phyloP scores from a whole-genome alignment of 2,329 filamentous ascomycete genomes.

The Xylaria sp. region DNA sequence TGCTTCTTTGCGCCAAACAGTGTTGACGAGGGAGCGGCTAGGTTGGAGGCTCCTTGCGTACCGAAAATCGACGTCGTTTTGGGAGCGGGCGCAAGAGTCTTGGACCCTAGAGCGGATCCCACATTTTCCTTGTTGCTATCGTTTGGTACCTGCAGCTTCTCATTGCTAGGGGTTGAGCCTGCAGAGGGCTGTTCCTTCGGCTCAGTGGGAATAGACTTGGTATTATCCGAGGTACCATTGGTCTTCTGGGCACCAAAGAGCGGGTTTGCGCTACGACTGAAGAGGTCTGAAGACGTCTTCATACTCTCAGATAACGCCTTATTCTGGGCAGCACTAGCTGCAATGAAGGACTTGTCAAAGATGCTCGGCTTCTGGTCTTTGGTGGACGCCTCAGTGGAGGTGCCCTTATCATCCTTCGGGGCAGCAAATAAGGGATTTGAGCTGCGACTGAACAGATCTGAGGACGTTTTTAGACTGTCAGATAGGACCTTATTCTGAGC shows the following conservation, averaged over 20 bases:
- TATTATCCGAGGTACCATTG: slow-evolving; percentile 44
- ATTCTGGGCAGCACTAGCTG: slow-evolving; percentile 34
- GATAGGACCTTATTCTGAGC: slow-evolving; percentile 37
- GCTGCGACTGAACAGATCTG: slow-evolving; percentile 42
- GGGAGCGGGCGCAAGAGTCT: slow-evolving; percentile 47
- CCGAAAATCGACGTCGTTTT: slow-evolving; percentile 51
- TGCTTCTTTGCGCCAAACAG: slow-evolving; percentile 44
- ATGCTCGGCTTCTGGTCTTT: slow-evolving; percentile 26
- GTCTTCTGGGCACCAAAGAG: slow-evolving; percentile 38
- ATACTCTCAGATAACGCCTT: slow-evolving; percentile 36
- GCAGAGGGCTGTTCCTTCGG: slow-evolving; percentile 44
- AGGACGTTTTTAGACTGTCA: slow-evolving; percentile 35
- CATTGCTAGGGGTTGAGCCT: slow-evolving; percentile 10
- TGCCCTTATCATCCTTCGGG: slow-evolving; percentile 31
- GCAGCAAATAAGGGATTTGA: slow-evolving; percentile 36
- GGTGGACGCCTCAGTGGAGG: neutral
- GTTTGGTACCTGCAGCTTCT: slow-evolving; percentile 3
- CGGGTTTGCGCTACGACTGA: slow-evolving; percentile 42
- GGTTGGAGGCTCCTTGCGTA: slow-evolving; percentile 56
- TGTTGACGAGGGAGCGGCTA: slow-evolving; percentile 42
- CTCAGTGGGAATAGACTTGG: slow-evolving; percentile 55
- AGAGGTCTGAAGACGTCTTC: slow-evolving; percentile 41
- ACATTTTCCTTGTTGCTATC: slow-evolving; percentile 19
- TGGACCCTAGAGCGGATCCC: slow-evolving; percentile 23
- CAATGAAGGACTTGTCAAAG: slow-evolving; percentile 36